Evolutionary conservation across 305 asterid species (phyloP).

Genomic region (Striga hermonthica): DNA sequence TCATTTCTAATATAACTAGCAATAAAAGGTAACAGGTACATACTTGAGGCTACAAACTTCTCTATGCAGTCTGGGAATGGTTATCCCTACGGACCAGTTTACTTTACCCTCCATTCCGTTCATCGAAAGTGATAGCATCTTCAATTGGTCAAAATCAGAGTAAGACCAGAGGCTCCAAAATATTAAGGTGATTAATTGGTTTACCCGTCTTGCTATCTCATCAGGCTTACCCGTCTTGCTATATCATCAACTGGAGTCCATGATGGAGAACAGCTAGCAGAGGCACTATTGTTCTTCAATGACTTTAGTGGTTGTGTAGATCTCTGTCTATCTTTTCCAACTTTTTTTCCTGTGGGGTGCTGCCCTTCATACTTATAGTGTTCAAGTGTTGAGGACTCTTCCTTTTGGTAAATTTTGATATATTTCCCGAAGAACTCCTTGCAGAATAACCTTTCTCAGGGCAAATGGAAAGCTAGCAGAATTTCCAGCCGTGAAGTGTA

Average conservation of each 20-base stretch:
- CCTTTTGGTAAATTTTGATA: conserved; percentile 54
- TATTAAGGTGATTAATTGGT: conserved; percentile 32
- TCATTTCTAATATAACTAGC: conserved; percentile 29
- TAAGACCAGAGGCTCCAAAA: conserved; percentile 27
- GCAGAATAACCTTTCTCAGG: conserved; percentile 44
- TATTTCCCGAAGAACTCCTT: conserved; percentile 43
- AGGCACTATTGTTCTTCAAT: conserved; percentile 45
- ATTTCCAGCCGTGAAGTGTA: conserved; percentile 34
- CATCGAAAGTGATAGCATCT: conserved; percentile 71
- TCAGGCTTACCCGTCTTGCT: conserved; percentile 77
- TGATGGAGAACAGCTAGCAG: conserved; percentile 44
- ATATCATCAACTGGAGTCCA: conserved; percentile 86
- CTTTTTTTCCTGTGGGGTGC: conserved; percentile 43
- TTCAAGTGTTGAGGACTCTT: conserved; percentile 86
- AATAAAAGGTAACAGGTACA: conserved; percentile 24
- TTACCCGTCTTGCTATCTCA: conserved; percentile 81
- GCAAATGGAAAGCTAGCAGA: conserved; percentile 38
- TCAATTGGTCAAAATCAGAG: conserved; percentile 42
- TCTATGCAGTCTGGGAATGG: conserved; percentile 41
- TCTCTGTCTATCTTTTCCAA: conserved; percentile 54
- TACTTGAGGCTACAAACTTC: conserved; percentile 47
- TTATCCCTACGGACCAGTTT: conserved; percentile 75
- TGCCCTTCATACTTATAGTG: conserved; percentile 69
- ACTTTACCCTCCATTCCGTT: conserved; percentile 83
- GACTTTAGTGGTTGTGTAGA: conserved; percentile 44